A percentile compares a stretch with the other conserved stretches of the same genome.
phyloP scores from a whole-genome alignment of 345 rosid species.

The Arabidopsis suecica region DNA sequence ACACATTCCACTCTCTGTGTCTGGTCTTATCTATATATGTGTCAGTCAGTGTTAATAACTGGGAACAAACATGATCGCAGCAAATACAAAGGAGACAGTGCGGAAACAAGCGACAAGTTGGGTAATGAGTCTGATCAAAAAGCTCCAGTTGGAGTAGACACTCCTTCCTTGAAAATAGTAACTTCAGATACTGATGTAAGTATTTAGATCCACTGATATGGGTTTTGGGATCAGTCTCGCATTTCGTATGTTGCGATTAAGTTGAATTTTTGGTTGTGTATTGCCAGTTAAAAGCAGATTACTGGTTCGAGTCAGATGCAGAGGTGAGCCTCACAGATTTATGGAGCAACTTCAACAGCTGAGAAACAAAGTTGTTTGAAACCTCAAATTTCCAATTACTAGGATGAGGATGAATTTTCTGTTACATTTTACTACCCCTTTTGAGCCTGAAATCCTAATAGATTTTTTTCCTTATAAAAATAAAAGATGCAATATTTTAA shows the following conservation, averaged over 20 bases:
- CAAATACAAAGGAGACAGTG: slow-evolving; percentile 53
- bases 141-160: slow-evolving; percentile 33
- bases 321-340: slow-evolving; percentile 59
- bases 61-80: slow-evolving; percentile 49
- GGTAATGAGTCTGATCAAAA: slow-evolving; percentile 33
- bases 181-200: slow-evolving; percentile 66
- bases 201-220: slow-evolving; percentile 1
- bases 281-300: slow-evolving; percentile 64
- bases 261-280: slow-evolving; percentile 13
- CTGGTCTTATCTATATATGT: slow-evolving; percentile 7
- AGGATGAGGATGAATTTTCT: slow-evolving; percentile 19
- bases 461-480: neutral
- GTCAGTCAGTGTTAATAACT: neutral
- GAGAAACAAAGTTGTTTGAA: slow-evolving; percentile 28
- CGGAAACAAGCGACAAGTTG: slow-evolving; percentile 39
- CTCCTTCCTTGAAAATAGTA: slow-evolving; percentile 62
- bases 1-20: neutral
- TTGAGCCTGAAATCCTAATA: slow-evolving; percentile 24
- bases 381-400: slow-evolving; percentile 9
- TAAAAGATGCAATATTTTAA: slow-evolving; percentile 23
- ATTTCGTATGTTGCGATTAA: slow-evolving; percentile 1
- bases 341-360: slow-evolving; percentile 53
- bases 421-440: slow-evolving; percentile 14
- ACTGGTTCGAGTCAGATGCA: slow-evolving; percentile 69
- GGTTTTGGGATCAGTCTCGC: neutral